A percentile compares a stretch with the other conserved stretches of the same genome.
Conservation (phyloP, 202 grass and related monocot genomes). For the Musa balbisiana region DNA sequence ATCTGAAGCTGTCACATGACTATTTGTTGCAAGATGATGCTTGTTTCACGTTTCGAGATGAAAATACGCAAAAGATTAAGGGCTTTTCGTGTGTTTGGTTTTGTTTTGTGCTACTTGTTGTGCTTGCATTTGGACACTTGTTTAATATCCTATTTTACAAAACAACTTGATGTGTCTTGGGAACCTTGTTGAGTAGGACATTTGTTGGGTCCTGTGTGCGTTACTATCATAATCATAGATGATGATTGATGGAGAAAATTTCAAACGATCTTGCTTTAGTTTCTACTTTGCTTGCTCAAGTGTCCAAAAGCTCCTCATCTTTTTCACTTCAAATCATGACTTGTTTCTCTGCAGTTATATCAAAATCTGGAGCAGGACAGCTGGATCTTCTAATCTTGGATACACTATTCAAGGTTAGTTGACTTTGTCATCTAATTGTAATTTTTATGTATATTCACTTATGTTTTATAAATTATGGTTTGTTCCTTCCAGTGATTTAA, state of each 20-base stretch:
- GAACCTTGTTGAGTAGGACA: too few relatives aligned
- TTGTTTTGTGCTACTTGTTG: too few relatives aligned
- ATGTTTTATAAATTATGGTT: background rate
- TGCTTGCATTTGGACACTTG: too few relatives aligned
- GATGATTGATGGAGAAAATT: background rate
- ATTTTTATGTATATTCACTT: background rate
- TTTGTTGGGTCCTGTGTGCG: too few relatives aligned
- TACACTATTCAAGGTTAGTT: constrained; percentile 66
- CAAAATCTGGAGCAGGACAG: constrained; percentile 61
- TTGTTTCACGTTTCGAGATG: too few relatives aligned
- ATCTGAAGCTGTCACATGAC: too few relatives aligned
- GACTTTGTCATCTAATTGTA: constrained; percentile 1
- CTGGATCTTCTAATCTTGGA: constrained; percentile 92
- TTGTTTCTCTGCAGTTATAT: constrained; percentile 57
- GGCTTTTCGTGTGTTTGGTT: too few relatives aligned
- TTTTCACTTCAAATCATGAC: constrained; percentile 3
- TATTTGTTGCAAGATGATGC: too few relatives aligned
- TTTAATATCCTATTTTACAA: too few relatives aligned
- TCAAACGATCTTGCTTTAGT: background rate
- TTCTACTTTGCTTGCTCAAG: background rate
- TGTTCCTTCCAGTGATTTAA: background rate
- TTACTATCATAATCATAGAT: background rate
- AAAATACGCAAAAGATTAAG: too few relatives aligned
- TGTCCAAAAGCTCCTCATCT: constrained; percentile 14
- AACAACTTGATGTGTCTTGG: too few relatives aligned